Evolutionary conservation across 495 filamentous ascomycete species (phyloP).

Genomic region (Podospora sp.): DNA sequence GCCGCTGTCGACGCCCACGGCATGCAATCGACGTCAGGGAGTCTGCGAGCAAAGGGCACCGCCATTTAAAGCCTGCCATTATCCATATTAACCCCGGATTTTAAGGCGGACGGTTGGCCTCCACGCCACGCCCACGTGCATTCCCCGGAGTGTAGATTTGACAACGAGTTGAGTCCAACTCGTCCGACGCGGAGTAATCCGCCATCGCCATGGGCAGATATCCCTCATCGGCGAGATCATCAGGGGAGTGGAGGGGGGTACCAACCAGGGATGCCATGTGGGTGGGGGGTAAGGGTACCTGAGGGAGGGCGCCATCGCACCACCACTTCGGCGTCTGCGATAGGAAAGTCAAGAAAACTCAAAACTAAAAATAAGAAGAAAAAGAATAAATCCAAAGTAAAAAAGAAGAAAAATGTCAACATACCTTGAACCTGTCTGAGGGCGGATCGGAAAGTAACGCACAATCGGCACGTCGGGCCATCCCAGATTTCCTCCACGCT

Average conservation of each 20-base stretch:
- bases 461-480: not conserved
- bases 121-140: constrained; percentile 31
- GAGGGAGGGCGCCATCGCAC: not conserved
- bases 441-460: not conserved
- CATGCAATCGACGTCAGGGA: not conserved
- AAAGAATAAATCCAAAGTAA: too few relatives aligned
- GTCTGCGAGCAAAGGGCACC: constrained; percentile 3
- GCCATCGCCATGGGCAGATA: not conserved
- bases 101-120: constrained; percentile 34
- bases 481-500: not conserved
- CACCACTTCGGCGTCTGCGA: not conserved
- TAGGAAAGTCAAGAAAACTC: not conserved
- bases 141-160: not conserved
- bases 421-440: not conserved
- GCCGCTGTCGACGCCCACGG: constrained; percentile 8
- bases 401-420: not conserved
- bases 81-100: constrained; percentile 48
- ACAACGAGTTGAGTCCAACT: not conserved
- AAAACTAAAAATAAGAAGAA: not conserved
- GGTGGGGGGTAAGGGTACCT: not conserved
- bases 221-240: not conserved
- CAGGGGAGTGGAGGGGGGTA: not conserved
- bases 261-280: too few relatives aligned
- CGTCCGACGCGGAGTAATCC: not conserved
- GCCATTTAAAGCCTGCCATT: constrained; percentile 32